Conservation (phyloP, 1,284 basidiomycete genomes). For the Ustilago lituana region DNA sequence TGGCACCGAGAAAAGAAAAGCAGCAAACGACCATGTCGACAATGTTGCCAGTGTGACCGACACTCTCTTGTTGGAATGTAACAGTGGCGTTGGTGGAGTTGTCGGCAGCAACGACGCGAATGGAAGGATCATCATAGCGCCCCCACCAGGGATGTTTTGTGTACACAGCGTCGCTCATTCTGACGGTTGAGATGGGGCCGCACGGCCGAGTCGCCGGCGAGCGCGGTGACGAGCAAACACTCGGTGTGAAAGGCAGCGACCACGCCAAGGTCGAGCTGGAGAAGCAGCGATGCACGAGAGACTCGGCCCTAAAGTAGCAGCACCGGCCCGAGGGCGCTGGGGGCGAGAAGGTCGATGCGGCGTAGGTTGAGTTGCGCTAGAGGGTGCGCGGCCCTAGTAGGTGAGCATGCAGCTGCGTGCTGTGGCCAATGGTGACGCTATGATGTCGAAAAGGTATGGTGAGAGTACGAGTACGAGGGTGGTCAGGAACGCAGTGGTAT, state of each 20-base stretch:
- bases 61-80: constrained; percentile 40
- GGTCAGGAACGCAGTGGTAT: too few relatives aligned
- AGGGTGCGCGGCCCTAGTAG: background rate
- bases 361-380: background rate
- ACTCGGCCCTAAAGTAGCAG: too few relatives aligned
- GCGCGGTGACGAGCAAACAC: too few relatives aligned
- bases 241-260: too few relatives aligned
- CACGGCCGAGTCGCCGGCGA: too few relatives aligned
- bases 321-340: background rate
- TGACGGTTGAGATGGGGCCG: background rate
- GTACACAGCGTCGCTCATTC: constrained; percentile 10
- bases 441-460: too few relatives aligned
- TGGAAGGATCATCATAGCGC: constrained; percentile 26
- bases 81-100: constrained; percentile 26
- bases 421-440: too few relatives aligned
- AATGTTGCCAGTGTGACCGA: constrained; percentile 47
- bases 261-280: too few relatives aligned
- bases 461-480: too few relatives aligned
- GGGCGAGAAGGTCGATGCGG: background rate
- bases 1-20: constrained; percentile 45
- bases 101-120: constrained; percentile 12
- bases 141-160: constrained; percentile 1
- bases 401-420: constrained; percentile 1
- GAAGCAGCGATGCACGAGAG: too few relatives aligned
- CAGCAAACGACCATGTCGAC: constrained; percentile 59